phyloP scores from a whole-genome alignment of 495 filamentous ascomycete species.

The Copromyces sp. region DNA sequence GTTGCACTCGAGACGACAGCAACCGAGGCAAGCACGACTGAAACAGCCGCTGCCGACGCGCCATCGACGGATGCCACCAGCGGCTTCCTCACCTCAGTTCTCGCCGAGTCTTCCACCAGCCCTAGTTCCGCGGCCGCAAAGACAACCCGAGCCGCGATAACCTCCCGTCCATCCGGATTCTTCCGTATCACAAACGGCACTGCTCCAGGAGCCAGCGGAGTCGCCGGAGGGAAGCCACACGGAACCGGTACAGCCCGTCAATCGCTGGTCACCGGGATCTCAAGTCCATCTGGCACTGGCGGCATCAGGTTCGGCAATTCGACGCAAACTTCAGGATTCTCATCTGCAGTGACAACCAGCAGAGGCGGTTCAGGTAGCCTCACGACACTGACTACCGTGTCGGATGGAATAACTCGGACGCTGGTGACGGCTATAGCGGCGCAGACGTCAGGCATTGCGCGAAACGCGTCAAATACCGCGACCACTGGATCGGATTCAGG shows the following conservation, averaged over 20 bases:
- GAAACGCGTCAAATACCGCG: neutral
- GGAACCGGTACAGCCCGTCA: neutral
- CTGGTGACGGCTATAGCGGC: neutral
- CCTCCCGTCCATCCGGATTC: neutral
- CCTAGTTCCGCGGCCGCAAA: neutral
- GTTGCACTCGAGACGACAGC: neutral
- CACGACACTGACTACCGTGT: conserved; percentile 1
- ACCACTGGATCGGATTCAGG: neutral
- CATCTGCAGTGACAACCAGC: neutral
- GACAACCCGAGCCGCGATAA: neutral
- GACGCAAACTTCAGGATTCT: neutral
- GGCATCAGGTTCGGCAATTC: neutral
- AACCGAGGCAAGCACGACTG: neutral
- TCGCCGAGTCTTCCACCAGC: neutral
- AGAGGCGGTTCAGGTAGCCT: neutral
- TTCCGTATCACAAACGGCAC: conserved; percentile 1
- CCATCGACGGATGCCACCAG: neutral
- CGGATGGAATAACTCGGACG: conserved; percentile 1
- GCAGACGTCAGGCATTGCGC: neutral
- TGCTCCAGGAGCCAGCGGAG: neutral
- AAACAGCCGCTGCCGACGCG: neutral
- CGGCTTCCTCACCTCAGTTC: neutral
- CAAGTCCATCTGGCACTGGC: neutral
- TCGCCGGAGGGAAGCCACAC: neutral
- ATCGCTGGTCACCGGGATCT: neutral